These are phyloP conservation scores for Diplodia mutila DNA, from an alignment of 2,329 filamentous ascomycete genomes.

Conservation along the genomic window DNA sequence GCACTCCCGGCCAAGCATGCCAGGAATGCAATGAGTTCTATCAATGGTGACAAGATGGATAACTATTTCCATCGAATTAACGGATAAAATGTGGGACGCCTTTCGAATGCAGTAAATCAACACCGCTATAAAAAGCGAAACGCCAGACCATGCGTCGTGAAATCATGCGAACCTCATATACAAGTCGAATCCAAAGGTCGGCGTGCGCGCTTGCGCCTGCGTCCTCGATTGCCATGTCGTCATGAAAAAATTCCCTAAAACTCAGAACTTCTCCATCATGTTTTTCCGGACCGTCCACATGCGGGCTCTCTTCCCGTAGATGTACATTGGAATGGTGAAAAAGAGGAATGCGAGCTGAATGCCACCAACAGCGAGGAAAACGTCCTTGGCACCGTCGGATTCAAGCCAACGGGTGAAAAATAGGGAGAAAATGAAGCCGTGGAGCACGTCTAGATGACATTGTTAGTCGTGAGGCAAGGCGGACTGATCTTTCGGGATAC, in stretches of 20 bases:
- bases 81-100: not conserved
- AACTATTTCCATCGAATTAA: not conserved
- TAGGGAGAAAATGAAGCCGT: slow-evolving; percentile 84
- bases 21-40: not conserved
- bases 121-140: not conserved
- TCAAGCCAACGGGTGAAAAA: slow-evolving; percentile 88
- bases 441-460: slow-evolving; percentile 66
- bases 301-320: slow-evolving; percentile 84
- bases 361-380: slow-evolving; percentile 81
- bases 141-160: slow-evolving; percentile 10
- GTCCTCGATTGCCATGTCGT: not conserved
- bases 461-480: not conserved
- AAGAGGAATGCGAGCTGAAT: slow-evolving; percentile 80
- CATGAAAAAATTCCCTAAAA: not conserved
- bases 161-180: not conserved
- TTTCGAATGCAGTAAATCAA: not conserved
- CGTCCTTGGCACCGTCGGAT: slow-evolving; percentile 71
- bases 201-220: not conserved
- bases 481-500: slow-evolving; percentile 29
- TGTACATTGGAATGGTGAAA: slow-evolving; percentile 86
- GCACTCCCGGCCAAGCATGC: not conserved
- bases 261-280: slow-evolving; percentile 76
- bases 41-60: not conserved
- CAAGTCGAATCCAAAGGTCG: not conserved
- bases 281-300: slow-evolving; percentile 94